Evolutionary conservation across 257 asterid species (phyloP).

Genomic region (Schizonepeta tenuifolia): DNA sequence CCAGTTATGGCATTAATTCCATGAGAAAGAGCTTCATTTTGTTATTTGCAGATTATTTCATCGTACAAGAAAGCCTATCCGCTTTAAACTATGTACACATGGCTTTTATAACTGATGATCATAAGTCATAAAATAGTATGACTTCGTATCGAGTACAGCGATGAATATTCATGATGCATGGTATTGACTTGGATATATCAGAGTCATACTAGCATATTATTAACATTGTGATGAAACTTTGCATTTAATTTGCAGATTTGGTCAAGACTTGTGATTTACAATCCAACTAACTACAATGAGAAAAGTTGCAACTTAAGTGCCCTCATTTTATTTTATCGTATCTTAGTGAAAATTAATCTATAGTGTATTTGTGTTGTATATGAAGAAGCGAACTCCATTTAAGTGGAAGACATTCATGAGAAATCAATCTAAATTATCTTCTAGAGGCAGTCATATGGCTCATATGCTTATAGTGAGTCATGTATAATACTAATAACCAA

Average conservation of each 20-base stretch:
- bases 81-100: slow-evolving; percentile 21
- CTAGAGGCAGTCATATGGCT: slow-evolving; percentile 21
- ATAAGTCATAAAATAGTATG: slow-evolving; percentile 1
- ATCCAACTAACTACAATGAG: not conserved
- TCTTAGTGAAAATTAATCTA: not conserved
- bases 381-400: slow-evolving; percentile 6
- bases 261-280: slow-evolving; percentile 7
- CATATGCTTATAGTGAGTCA: slow-evolving; percentile 20
- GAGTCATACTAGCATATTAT: not conserved
- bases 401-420: slow-evolving; percentile 23
- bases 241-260: not conserved
- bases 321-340: not conserved
- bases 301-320: not conserved
- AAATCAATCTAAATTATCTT: slow-evolving; percentile 25
- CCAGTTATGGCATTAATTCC: slow-evolving; percentile 11
- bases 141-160: not conserved
- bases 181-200: not conserved
- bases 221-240: not conserved
- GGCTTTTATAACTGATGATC: not conserved
- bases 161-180: not conserved
- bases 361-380: not conserved
- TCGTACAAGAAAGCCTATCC: slow-evolving; percentile 8
- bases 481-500: slow-evolving; percentile 17
- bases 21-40: not conserved
- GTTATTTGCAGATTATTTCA: slow-evolving; percentile 11